Evolutionary conservation across 768 basidiomycete genomes (phyloP).

Genomic region (Tremella fuciformis): DNA sequence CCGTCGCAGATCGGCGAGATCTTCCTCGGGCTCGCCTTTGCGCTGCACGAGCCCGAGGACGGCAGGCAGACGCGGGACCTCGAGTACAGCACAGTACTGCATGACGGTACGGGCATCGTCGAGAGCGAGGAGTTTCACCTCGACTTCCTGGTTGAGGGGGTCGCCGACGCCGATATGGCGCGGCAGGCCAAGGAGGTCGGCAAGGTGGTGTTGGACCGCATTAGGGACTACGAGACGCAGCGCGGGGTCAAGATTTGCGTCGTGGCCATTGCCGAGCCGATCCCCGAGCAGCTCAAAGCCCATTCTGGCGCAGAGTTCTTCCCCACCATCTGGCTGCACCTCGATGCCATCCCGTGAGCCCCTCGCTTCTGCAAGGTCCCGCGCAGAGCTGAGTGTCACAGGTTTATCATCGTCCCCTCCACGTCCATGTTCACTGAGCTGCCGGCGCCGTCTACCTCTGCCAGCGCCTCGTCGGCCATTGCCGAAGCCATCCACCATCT

Average conservation of each 20-base stretch:
- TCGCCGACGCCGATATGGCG: constrained; percentile 15
- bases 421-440: constrained; percentile 47
- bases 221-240: constrained; percentile 27
- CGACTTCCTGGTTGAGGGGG: constrained; percentile 3
- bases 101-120: constrained; percentile 44
- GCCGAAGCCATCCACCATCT: constrained; percentile 40
- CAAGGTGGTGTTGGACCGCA: constrained; percentile 18
- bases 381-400: constrained; percentile 9
- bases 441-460: constrained; percentile 41
- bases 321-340: constrained; percentile 39
- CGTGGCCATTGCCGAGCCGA: constrained; percentile 38
- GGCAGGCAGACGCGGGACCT: constrained; percentile 20
- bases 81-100: constrained; percentile 35
- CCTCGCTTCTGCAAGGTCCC: not conserved
- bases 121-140: constrained; percentile 34
- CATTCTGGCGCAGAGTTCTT: constrained; percentile 30
- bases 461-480: constrained; percentile 43
- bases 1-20: constrained; percentile 35
- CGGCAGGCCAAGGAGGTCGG: constrained; percentile 23
- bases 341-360: constrained; percentile 45
- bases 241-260: constrained; percentile 39
- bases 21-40: constrained; percentile 39
- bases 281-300: constrained; percentile 32
- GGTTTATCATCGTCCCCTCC: constrained; percentile 40
- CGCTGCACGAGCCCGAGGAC: constrained; percentile 12